These are phyloP conservation scores for Turritis glabra DNA, from an alignment of 345 rosid genomes.

Conservation along the genomic window DNA sequence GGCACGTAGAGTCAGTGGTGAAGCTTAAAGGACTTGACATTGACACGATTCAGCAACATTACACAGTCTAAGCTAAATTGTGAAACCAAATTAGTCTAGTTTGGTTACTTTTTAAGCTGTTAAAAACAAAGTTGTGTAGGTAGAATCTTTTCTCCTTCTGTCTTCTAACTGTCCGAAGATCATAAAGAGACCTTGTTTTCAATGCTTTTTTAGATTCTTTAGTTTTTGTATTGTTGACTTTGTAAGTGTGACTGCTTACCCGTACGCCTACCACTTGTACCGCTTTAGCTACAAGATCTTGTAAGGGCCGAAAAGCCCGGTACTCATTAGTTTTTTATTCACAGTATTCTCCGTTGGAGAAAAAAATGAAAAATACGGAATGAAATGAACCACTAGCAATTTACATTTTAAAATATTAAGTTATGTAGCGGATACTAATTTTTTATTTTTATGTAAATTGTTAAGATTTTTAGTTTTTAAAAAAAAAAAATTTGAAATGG, in stretches of 20 bases:
- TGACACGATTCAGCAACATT: constrained; percentile 79
- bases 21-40: constrained; percentile 89
- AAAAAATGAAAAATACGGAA: too few relatives aligned
- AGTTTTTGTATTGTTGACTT: neutral
- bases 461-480: too few relatives aligned
- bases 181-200: neutral
- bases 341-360: neutral
- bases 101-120: too few relatives aligned
- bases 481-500: neutral
- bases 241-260: neutral
- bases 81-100: neutral
- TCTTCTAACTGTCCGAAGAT: constrained; percentile 7
- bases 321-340: too few relatives aligned
- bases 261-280: neutral
- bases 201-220: neutral
- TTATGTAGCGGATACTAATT: too few relatives aligned
- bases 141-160: neutral
- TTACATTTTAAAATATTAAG: too few relatives aligned
- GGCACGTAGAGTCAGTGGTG: constrained; percentile 86
- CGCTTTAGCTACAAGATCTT: neutral
- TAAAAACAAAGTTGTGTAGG: neutral
- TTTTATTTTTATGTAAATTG: too few relatives aligned
- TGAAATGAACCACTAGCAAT: neutral
- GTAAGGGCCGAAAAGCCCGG: neutral
- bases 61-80: constrained; percentile 50